Evolutionary conservation across 2,329 filamentous ascomycete species (phyloP).

Genomic region (Teratosphaeria gauchensis): DNA sequence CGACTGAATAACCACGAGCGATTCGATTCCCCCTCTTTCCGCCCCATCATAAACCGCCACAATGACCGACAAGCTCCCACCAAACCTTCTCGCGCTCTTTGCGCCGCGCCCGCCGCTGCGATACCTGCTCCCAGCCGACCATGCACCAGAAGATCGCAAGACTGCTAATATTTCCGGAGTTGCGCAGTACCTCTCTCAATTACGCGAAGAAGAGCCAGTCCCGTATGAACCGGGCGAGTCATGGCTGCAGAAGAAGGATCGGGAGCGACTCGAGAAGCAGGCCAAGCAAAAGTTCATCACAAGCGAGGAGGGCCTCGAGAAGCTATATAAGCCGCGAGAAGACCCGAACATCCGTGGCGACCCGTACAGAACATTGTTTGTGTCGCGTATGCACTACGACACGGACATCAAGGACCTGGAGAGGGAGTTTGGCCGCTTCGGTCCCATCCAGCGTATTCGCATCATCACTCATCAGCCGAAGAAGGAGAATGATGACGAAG

Average conservation of each 20-base stretch:
- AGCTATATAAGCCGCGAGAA: conserved; percentile 66
- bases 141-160: conserved; percentile 70
- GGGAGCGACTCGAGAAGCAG: conserved; percentile 72
- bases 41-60: conserved; percentile 15
- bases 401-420: conserved; percentile 83
- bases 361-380: conserved; percentile 89
- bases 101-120: conserved; percentile 85
- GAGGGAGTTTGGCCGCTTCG: conserved; percentile 85
- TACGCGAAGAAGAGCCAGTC: conserved; percentile 51
- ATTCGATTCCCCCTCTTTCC: not conserved
- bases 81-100: conserved; percentile 86
- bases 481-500: not conserved
- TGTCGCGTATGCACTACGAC: conserved; percentile 82
- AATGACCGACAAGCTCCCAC: conserved; percentile 96
- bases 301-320: conserved; percentile 50
- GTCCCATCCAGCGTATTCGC: conserved; percentile 80
- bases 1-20: not conserved
- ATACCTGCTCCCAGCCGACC: conserved; percentile 75
- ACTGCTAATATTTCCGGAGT: conserved; percentile 66
- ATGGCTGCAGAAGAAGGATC: conserved; percentile 80
- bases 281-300: conserved; percentile 54
- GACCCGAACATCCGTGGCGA: conserved; percentile 87
- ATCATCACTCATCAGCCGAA: conserved; percentile 10
- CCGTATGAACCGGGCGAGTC: conserved; percentile 74
- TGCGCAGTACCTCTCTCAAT: conserved; percentile 61